A percentile compares a stretch with the other conserved stretches of the same genome.
phyloP scores from a whole-genome alignment of 768 basidiomycete genomes.

The Mycena galopus region DNA sequence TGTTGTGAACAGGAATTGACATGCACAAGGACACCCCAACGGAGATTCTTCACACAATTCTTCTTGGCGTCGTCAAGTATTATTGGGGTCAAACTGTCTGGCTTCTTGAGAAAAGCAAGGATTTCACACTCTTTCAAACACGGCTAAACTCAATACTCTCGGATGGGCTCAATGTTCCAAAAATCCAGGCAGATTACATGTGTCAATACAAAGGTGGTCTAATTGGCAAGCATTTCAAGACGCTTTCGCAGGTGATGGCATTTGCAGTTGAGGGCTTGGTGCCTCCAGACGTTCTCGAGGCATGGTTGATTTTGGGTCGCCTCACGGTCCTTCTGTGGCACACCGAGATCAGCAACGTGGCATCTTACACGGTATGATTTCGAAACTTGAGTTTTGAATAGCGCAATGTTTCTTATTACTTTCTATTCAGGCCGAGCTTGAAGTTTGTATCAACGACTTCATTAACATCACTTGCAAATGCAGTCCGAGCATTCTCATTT shows the following conservation, averaged over 20 bases:
- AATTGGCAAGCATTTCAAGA: constrained; percentile 48
- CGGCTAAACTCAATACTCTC: constrained; percentile 40
- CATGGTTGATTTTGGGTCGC: constrained; percentile 41
- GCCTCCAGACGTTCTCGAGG: constrained; percentile 29
- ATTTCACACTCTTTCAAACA: constrained; percentile 38
- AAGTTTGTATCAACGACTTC: constrained; percentile 41
- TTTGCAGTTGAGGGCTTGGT: constrained; percentile 44
- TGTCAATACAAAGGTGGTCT: constrained; percentile 44
- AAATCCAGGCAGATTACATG: constrained; percentile 47
- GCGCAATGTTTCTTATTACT: too few species aligned
- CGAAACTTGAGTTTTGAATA: too few species aligned
- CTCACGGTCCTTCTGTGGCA: constrained; percentile 45
- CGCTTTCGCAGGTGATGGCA: constrained; percentile 45
- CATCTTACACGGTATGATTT: constrained; percentile 41
- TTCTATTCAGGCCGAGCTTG: constrained; percentile 25
- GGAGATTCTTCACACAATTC: constrained; percentile 49
- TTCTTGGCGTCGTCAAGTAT: constrained; percentile 52
- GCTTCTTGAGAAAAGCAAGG: constrained; percentile 40
- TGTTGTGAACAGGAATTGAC: too few species aligned
- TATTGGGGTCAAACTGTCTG: constrained; percentile 39
- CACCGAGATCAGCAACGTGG: constrained; percentile 41
- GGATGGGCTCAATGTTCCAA: constrained; percentile 42
- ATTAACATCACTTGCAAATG: too few species aligned
- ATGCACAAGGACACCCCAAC: constrained; percentile 42
- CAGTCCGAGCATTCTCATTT: constrained; percentile 43